Conservation (phyloP, 78 protist species). For the Dictyostelium citrinum region DNA sequence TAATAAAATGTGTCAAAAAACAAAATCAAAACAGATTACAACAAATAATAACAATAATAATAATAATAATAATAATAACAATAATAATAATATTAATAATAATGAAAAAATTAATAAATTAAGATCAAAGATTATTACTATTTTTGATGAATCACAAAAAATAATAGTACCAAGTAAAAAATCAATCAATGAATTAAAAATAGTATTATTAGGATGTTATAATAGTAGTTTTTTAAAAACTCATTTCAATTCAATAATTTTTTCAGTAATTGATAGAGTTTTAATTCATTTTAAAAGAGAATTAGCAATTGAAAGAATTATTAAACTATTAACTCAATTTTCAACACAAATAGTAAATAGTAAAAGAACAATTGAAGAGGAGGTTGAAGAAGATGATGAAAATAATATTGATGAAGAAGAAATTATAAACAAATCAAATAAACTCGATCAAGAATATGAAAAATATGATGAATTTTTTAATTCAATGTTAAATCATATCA, state of each 20-base stretch:
- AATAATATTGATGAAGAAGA: not conserved
- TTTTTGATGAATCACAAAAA: constrained; percentile 36
- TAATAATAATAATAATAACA: no score
- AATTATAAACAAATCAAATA: not conserved
- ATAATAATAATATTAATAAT: not conserved
- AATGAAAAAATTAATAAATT: not conserved
- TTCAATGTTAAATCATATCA: not conserved
- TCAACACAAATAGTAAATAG: not conserved
- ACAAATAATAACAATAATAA: not conserved
- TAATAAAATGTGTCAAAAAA: not conserved
- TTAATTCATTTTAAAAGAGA: constrained; percentile 28
- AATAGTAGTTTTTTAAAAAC: not conserved
- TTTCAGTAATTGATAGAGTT: constrained; percentile 19
- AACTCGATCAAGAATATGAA: not conserved
- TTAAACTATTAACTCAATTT: not conserved
- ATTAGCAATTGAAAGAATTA: constrained; percentile 20
- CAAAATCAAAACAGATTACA: not conserved
- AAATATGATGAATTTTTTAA: constrained; percentile 16
- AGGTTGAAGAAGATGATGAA: not conserved
- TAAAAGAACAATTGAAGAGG: not conserved
- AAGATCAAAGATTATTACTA: not conserved
- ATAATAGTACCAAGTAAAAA: not conserved
- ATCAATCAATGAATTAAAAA: not conserved
- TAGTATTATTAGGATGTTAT: not conserved
- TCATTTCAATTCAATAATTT: not conserved